Evolutionary conservation across 1,139 yeast species (phyloP).

Genomic region (Saccharomycopsis hybrid): DNA sequence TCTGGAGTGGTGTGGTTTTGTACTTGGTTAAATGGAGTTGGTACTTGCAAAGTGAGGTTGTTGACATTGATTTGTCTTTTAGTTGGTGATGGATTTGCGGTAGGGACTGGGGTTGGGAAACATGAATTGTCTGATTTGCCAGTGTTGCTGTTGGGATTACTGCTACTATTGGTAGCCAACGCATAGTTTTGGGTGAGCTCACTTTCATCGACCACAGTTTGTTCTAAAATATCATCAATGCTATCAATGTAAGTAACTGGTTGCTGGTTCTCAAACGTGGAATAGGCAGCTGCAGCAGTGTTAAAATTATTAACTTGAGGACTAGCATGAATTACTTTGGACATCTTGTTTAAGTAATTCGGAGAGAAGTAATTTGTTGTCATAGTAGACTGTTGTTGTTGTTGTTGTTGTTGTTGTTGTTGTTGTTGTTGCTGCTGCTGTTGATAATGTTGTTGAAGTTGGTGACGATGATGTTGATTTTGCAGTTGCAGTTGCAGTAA

Average conservation of each 20-base stretch:
- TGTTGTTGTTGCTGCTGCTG: conserved; percentile 1
- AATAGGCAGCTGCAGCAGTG: not conserved
- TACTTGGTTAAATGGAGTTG: not conserved
- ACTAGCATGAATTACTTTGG: not conserved
- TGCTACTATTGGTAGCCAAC: not conserved
- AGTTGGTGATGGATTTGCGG: conserved; percentile 10
- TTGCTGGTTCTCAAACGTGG: not conserved
- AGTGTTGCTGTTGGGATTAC: not conserved
- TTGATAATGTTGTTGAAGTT: not conserved
- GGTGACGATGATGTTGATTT: no score
- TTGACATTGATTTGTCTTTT: conserved; percentile 8
- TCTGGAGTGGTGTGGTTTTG: conserved; percentile 10
- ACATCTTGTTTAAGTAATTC: conserved; percentile 5
- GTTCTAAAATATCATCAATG: conserved; percentile 4
- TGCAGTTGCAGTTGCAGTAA: no score
- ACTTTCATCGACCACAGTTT: not conserved
- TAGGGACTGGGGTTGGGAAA: conserved; percentile 9
- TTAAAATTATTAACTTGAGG: not conserved
- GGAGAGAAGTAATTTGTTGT: conserved; percentile 7
- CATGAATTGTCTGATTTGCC: no score
- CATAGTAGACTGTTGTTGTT: not conserved
- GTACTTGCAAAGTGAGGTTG: conserved; percentile 3
- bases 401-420: not conserved
- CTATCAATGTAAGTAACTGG: conserved; percentile 3
- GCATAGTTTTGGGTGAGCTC: not conserved